Evolutionary conservation across 371 early-diverging fungal genomes (phyloP), one percentile per base, ranked within the genome.

Genomic region (Thermomucor indicae-seudaticae): DNA sequence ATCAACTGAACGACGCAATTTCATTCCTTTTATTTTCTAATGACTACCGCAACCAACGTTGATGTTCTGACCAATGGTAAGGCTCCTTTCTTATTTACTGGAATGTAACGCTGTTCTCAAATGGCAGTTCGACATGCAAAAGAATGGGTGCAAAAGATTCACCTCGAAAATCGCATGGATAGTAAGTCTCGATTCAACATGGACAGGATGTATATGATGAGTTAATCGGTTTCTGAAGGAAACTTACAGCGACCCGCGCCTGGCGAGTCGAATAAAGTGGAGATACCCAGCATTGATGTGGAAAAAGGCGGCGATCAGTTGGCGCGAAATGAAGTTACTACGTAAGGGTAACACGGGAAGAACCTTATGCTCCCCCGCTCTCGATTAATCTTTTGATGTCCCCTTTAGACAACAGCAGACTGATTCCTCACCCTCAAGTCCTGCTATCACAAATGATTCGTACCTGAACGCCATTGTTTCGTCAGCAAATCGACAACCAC

Each of bases 111-210:
- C 30, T 35, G 20, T 53, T 40, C 20, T 27, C 42, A 29, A 3
- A 12, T 17, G 11, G 11, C 17, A 50, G 16, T 35, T 46, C 42
- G 17, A 23, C 28, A 46, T 49, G 28, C 32, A 39, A 31, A 20
- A 70, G 70, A 70, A 46, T 70, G 70, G 70, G 64, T 65, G 34
- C 53, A 53, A 53, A 70, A 70, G 43, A 51, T 70, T 32, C 70
- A 65, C 27, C 61, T 65, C 43, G 63, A 65, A 24, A 65, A 65
- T 17, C 65, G 61, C 41, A 58, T 70, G 22, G 70, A 70, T 47
- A 41, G 70, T 70, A 63, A 56, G 54, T 7, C 16, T 41, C 19
- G 22, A n/a, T 4, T 30, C 22, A 8, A 31, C 24, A 38, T 19
- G 6, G 6, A 7, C 38, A 32, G 29, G 25, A 8, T 45, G 38